Conservation (phyloP, 2,329 filamentous ascomycete species). For the Pseudovirgaria hyperparasitica region DNA sequence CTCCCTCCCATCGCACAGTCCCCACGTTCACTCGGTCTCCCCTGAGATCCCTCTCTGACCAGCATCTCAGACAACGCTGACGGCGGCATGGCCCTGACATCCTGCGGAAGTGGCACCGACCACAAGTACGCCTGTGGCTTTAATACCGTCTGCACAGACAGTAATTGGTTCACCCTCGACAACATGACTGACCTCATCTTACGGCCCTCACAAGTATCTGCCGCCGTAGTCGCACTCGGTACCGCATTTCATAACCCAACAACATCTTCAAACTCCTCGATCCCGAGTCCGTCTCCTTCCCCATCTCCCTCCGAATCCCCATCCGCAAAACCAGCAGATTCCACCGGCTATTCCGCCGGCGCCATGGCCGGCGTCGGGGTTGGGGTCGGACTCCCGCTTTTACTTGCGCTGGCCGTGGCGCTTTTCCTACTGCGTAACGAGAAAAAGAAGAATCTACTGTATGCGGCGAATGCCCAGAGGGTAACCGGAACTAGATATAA, state of each 20-base stretch:
- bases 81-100: background rate
- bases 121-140: conserved; percentile 1
- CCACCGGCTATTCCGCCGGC: conserved; percentile 2
- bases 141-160: conserved; percentile 1
- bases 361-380: conserved; percentile 4
- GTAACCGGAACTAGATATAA: too few species aligned
- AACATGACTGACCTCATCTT: conserved; percentile 1
- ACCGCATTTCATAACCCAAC: background rate
- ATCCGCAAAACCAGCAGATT: background rate
- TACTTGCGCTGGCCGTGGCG: conserved; percentile 1
- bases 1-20: too few species aligned
- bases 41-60: too few species aligned
- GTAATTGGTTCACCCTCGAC: background rate
- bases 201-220: background rate
- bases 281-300: background rate
- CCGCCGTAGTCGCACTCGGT: background rate
- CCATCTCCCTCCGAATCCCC: background rate
- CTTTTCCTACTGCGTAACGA: conserved; percentile 2
- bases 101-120: conserved; percentile 1
- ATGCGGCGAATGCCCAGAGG: too few species aligned
- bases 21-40: too few species aligned
- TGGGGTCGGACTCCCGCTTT: conserved; percentile 3
- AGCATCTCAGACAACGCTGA: conserved; percentile 1
- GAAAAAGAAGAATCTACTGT: conserved; percentile 2
- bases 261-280: background rate